Conservation (phyloP, 768 basidiomycete genomes). For the Russula earlei region DNA sequence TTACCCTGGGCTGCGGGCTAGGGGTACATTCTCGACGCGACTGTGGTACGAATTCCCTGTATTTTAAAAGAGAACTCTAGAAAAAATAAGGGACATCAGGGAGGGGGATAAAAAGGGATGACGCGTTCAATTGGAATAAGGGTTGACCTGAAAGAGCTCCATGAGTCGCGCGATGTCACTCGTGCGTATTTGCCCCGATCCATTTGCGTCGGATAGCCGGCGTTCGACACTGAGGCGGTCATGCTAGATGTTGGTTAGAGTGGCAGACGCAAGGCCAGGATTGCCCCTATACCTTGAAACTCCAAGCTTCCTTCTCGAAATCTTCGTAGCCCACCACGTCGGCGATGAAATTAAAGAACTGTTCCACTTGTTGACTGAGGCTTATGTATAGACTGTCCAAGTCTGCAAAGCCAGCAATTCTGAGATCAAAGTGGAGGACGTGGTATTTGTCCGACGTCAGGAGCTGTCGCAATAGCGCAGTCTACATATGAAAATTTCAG, state of each 20-base stretch:
- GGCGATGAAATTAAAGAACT: constrained; percentile 62
- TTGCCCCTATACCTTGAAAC: constrained; percentile 55
- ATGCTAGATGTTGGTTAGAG: constrained; percentile 37
- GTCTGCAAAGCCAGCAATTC: constrained; percentile 79
- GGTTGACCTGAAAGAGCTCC: constrained; percentile 69
- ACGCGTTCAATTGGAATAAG: not conserved
- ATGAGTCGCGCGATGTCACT: constrained; percentile 76
- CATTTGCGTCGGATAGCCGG: constrained; percentile 39
- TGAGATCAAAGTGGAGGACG: constrained; percentile 76
- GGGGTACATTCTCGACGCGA: not conserved
- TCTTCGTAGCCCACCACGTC: constrained; percentile 52
- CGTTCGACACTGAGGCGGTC: constrained; percentile 68
- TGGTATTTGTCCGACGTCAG: constrained; percentile 60
- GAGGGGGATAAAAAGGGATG: not conserved
- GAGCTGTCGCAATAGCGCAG: constrained; percentile 69
- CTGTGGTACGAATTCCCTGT: constrained; percentile 25
- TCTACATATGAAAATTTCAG: constrained; percentile 32
- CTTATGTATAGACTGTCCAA: constrained; percentile 68
- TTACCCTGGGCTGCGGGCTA: not conserved
- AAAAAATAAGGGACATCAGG: constrained; percentile 7
- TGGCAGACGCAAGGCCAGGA: not conserved
- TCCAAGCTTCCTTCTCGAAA: constrained; percentile 67
- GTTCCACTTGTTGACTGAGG: constrained; percentile 72
- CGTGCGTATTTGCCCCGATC: constrained; percentile 47
- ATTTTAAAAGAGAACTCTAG: constrained; percentile 25